Base-by-base conservation (phyloP, 2,329 filamentous ascomycete genomes). In the Clonostachys sp. region DNA sequence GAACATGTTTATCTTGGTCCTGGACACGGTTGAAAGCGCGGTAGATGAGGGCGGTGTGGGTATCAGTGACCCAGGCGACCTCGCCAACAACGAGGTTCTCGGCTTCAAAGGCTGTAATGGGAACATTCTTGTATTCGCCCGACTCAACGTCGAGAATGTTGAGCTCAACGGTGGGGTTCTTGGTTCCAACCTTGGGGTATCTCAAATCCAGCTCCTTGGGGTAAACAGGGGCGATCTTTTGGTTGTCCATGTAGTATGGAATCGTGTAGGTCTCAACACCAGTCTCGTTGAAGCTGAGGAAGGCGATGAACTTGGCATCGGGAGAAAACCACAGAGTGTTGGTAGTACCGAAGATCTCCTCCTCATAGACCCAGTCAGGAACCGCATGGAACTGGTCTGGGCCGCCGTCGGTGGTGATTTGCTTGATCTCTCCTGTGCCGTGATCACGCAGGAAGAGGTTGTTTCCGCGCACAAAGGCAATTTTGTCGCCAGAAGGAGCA, bases 301-400 rank as follows among this genome's bases (percentile, higher is more conserved):
- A 96, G 5, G 92, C 90, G 48, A 96, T 66, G 60, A 87, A 95
- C 57, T 89, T 84, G 38, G 90, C 91, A 63, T 94, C 90, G 20
- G 85, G 80, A 14, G 89, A 91, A 88, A 91, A 96, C 92, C 92
- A 97, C 1, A 91, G 89, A 2, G 88, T 89, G 50, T 80, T 89
- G 54, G 89, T 87, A 2, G 78, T 82, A 5, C 73, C 67, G 52
- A 96, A 87, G 5, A 70, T 63, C 48, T 70, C 67, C 50, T 76
- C 73, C 61, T 94, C 89, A 56, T 95, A 95, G 0, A 96, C 92
- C 92, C 92, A 86, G 56, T 86, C 83, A 0, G 82, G 82, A 1
- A 85, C 74, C 5, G 72, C 82, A 50, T 85, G 78, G 65, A 86
- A 88, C 54, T 76, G 64, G 57, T 85, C 79, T 0, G 79, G 76